These are phyloP conservation scores for Saccharomyces kudriavzevii DNA, from an alignment of 805 yeast genomes.

Conservation along the genomic window DNA sequence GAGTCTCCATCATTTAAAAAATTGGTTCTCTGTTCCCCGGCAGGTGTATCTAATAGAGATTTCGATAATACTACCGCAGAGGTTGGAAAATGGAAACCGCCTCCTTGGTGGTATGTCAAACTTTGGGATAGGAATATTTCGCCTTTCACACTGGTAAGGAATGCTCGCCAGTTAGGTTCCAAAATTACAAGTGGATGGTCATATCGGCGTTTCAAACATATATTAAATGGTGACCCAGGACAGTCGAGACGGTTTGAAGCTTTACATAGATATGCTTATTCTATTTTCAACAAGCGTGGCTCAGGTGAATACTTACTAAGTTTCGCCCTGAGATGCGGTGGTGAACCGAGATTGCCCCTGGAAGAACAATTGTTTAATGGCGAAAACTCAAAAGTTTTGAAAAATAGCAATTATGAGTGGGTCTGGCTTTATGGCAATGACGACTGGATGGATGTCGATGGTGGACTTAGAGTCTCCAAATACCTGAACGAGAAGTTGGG, in stretches of 20 bases:
- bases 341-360: constrained; percentile 74
- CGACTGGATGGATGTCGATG: constrained; percentile 57
- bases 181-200: constrained; percentile 86
- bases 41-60: constrained; percentile 46
- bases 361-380: constrained; percentile 23
- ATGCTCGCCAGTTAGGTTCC: constrained; percentile 77
- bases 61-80: constrained; percentile 36
- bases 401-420: constrained; percentile 51
- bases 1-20: constrained; percentile 51
- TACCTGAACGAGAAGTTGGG: constrained; percentile 15
- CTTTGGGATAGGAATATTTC: constrained; percentile 84
- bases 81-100: constrained; percentile 15
- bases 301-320: constrained; percentile 90
- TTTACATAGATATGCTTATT: constrained; percentile 73
- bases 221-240: constrained; percentile 32
- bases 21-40: constrained; percentile 80
- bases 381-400: constrained; percentile 11
- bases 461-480: constrained; percentile 31
- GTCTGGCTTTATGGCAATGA: constrained; percentile 80
- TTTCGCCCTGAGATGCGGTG: constrained; percentile 83
- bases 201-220: constrained; percentile 62
- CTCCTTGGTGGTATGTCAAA: constrained; percentile 71
- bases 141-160: constrained; percentile 75
- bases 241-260: constrained; percentile 25
- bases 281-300: constrained; percentile 78